Evolutionary conservation across 345 rosid species (phyloP).

Genomic region (rapeseed (Brassica napus)): Da-Ae NC_063446.1:36709501-36710000

Average conservation of each 20-base stretch:
- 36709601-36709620: conserved; percentile 2
- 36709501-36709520: conserved; percentile 21
- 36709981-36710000: conserved; percentile 25
- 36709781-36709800: conserved; percentile 11
- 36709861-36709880: conserved; percentile 14
- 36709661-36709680: conserved; percentile 16
- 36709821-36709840: conserved; percentile 17
- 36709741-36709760: conserved; percentile 29
- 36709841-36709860: conserved; percentile 32
- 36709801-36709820: conserved; percentile 6
- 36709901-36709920: conserved; percentile 6
- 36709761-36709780: conserved; percentile 22
- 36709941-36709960: conserved; percentile 24
- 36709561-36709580: conserved; percentile 26
- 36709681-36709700: conserved; percentile 9
- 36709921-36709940: conserved; percentile 17
- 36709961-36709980: conserved; percentile 22
- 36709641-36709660: conserved; percentile 5
- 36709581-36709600: neutral
- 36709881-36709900: neutral
- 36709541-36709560: conserved; percentile 15
- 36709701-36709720: conserved; percentile 12
- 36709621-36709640: conserved; percentile 19
- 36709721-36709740: conserved; percentile 15
- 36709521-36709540: conserved; percentile 3